A percentile compares a stretch with the other conserved stretches of the same genome.
phyloP scores from a whole-genome alignment of 179 eudicot genomes.

The Drosera spatulata region DNA sequence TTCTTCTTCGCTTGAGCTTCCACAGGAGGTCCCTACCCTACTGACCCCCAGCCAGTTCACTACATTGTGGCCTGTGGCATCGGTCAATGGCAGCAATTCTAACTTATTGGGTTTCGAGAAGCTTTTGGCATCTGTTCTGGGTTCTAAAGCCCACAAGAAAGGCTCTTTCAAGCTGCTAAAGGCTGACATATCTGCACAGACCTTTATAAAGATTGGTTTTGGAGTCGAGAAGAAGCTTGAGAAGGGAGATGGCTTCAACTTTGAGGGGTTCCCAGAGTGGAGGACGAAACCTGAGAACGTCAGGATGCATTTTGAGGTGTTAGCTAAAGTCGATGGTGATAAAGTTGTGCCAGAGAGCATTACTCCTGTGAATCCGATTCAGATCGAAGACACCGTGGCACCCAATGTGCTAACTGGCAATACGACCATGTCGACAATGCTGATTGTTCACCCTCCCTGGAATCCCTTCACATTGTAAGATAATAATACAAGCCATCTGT shows the following conservation, averaged over 20 bases:
- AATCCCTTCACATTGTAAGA: slow-evolving; percentile 16
- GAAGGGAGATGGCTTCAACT: too few species aligned
- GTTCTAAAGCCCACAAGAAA: slow-evolving; percentile 51
- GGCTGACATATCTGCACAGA: too few species aligned
- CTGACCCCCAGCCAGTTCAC: slow-evolving; percentile 57
- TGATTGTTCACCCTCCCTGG: slow-evolving; percentile 27
- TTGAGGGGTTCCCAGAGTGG: slow-evolving; percentile 1
- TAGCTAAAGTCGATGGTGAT: slow-evolving; percentile 52
- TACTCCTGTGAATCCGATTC: slow-evolving; percentile 37
- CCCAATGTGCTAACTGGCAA: slow-evolving; percentile 30
- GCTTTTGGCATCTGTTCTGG: slow-evolving; percentile 60
- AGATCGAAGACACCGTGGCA: slow-evolving; percentile 30
- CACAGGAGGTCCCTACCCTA: slow-evolving; percentile 53
- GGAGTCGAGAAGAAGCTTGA: too few species aligned
- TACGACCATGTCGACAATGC: slow-evolving; percentile 31
- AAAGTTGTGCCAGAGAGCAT: slow-evolving; percentile 56
- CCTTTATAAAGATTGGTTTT: too few species aligned
- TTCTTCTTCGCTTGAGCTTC: slow-evolving; percentile 40
- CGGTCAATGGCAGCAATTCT: slow-evolving; percentile 62
- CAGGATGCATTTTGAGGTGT: slow-evolving; percentile 61
- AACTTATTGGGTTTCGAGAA: slow-evolving; percentile 74
- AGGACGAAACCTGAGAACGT: slow-evolving; percentile 44
- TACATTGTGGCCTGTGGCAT: slow-evolving; percentile 73
- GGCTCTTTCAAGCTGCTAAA: slow-evolving; percentile 73
- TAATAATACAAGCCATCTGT: too few species aligned